These are phyloP conservation scores for Phaeosphaeriaceae sp. DNA, from an alignment of 2,329 filamentous ascomycete species.

Conservation along the genomic window DNA sequence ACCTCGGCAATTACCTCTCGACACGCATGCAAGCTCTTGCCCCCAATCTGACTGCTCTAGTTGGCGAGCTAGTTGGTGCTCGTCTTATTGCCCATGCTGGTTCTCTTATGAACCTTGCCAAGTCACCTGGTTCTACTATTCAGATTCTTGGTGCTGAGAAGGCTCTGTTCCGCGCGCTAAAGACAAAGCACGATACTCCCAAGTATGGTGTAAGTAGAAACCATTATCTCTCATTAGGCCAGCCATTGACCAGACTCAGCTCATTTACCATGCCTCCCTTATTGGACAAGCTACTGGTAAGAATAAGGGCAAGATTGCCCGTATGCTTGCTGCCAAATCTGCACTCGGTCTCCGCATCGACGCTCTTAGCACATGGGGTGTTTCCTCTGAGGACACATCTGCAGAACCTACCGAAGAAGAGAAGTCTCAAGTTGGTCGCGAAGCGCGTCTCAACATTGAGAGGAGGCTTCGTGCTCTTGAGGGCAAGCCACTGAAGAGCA, in stretches of 20 bases:
- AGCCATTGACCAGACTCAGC: slow-evolving; percentile 33
- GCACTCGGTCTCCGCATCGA: slow-evolving; percentile 93
- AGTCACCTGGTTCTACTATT: slow-evolving; percentile 92
- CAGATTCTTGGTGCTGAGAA: slow-evolving; percentile 99
- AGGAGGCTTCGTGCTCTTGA: slow-evolving; percentile 79
- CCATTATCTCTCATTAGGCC: slow-evolving; percentile 76
- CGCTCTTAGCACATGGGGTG: slow-evolving; percentile 78
- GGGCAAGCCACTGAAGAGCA: slow-evolving; percentile 84
- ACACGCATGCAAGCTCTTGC: slow-evolving; percentile 96
- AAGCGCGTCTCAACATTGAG: slow-evolving; percentile 75
- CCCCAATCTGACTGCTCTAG: slow-evolving; percentile 90
- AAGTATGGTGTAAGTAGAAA: slow-evolving; percentile 76
- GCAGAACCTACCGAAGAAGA: slow-evolving; percentile 81
- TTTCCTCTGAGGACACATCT: slow-evolving; percentile 58
- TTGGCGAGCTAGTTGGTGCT: slow-evolving; percentile 92
- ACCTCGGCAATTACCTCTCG: slow-evolving; percentile 87
- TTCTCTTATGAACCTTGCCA: slow-evolving; percentile 92
- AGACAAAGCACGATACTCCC: slow-evolving; percentile 98
- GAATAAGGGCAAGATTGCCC: slow-evolving; percentile 99
- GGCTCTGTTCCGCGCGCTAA: slow-evolving; percentile 95
- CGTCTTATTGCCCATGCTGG: slow-evolving; percentile 94
- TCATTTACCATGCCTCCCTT: slow-evolving; percentile 73
- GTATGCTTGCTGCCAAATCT: slow-evolving; percentile 92
- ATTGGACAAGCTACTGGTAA: slow-evolving; percentile 96
- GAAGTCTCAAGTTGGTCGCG: slow-evolving; percentile 78